phyloP scores from a whole-genome alignment of 495 filamentous ascomycete genomes.

The Talaromyces wortmannii region DNA sequence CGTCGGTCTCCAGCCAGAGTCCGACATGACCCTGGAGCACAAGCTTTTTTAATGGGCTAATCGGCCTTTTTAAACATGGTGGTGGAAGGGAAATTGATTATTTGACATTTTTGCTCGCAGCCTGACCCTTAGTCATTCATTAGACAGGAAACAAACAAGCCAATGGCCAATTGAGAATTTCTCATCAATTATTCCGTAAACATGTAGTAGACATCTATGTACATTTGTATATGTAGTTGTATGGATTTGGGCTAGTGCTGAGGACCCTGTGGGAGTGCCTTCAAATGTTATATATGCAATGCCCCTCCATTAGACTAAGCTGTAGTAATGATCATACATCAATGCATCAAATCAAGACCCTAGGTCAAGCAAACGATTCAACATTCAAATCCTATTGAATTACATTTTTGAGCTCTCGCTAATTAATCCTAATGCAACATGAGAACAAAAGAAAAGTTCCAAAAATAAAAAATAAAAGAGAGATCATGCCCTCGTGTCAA shows the following conservation, averaged over 20 bases:
- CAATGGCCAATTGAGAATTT: not conserved
- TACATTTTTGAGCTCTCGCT: not conserved
- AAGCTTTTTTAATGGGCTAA: constrained; percentile 67
- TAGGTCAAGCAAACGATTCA: too few species aligned
- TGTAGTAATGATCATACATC: too few species aligned
- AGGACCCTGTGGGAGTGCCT: not conserved
- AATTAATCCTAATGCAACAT: not conserved
- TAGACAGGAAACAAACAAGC: not conserved
- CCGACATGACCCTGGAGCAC: constrained; percentile 98
- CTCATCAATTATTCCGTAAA: not conserved
- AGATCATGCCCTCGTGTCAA: constrained; percentile 26
- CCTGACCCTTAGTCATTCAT: constrained; percentile 3
- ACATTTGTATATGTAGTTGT: not conserved
- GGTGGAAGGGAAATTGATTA: not conserved
- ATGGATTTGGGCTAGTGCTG: not conserved
- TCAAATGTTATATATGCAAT: too few species aligned
- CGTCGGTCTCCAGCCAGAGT: constrained; percentile 94
- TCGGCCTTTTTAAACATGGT: constrained; percentile 1
- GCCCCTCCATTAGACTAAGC: too few species aligned
- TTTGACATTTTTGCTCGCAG: not conserved
- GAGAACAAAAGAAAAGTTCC: not conserved
- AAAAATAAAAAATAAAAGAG: not conserved
- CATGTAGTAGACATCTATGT: not conserved
- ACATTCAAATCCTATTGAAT: not conserved
- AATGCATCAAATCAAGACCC: too few species aligned